Base-by-base conservation (phyloP, 2,329 filamentous ascomycete species). In the Calonectria montana region DNA sequence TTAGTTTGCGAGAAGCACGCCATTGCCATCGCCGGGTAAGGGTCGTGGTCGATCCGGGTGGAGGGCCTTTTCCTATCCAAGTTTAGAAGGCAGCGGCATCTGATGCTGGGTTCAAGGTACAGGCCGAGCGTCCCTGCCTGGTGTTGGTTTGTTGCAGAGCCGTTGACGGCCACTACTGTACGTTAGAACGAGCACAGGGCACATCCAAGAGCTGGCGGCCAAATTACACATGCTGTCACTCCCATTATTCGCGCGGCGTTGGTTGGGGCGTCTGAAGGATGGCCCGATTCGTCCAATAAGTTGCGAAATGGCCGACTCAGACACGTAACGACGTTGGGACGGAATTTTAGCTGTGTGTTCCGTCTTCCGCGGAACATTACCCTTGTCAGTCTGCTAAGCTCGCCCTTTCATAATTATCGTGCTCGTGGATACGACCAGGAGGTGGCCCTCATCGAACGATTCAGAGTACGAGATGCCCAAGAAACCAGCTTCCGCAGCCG, bases 11-110 rank as follows among this genome's bases (percentile, higher is more conserved):
- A 23, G 23, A 45, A 73, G 50, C 75, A 75, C 69, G 69, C 75
- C 76, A 73, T 68, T 37, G 57, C 65, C 55, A 78, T 78, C 71
- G 75, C 55, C 76, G 76, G 73, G 74, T 77, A 77, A 73, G 23
- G 37, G 48, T 64, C 67, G 27, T 70, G 69, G 48, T 70, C 71
- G 77, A 78, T 77, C 77, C 77, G 77, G 71, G 75, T 71, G 72
- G 74, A 77, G 64, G 45, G 65, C 29, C 73, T 65, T 74, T 74
- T 39, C 76, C 64, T 47, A 69, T 65, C 64, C 29, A 47, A 70
- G 76, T 67, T 65, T 76, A 76, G 70, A 67, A 69, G 59, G 48
- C 25, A 41, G 43, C 63, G 65, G 72, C 50, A 76, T 65, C 57
- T 70, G 39, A 59, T 65, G 59, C 72, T 41, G 50, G 69, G 57